Evolutionary conservation across 352 stramenopile genomes (phyloP).

Genomic region (Achlya hypogyna): DNA sequence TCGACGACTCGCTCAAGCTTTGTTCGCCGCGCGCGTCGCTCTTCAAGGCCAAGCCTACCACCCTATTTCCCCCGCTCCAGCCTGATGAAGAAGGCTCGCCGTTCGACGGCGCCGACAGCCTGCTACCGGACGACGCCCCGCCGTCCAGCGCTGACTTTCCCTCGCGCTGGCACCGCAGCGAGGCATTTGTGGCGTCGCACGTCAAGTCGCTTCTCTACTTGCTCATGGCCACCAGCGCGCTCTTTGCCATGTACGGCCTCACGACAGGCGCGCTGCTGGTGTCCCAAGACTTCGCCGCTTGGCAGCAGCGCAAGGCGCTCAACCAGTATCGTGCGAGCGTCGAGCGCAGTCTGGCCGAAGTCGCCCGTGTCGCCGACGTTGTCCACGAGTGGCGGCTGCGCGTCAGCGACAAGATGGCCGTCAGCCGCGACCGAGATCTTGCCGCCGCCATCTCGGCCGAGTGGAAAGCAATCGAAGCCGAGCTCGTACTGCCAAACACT

Average conservation of each 20-base stretch:
- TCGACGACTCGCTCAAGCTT: not conserved
- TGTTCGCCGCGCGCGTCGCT: not conserved
- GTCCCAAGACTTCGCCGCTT: constrained; percentile 15
- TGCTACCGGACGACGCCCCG: not conserved
- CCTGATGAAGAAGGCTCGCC: not conserved
- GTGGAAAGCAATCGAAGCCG: not conserved
- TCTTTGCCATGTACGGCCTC: constrained; percentile 7
- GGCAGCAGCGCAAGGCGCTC: constrained; percentile 8
- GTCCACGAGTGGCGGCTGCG: not conserved
- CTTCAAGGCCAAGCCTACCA: not conserved
- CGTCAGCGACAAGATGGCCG: not conserved
- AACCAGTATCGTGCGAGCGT: constrained; percentile 11
- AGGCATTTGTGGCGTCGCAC: not conserved
- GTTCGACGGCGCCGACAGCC: not conserved
- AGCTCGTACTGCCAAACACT: not conserved
- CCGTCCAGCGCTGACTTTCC: not conserved
- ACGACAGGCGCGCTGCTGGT: not conserved
- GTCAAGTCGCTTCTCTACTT: not conserved
- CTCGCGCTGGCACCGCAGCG: no score
- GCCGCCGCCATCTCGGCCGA: not conserved
- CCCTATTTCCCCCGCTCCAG: not conserved
- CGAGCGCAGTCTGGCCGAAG: constrained; percentile 5
- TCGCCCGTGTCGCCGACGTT: not conserved
- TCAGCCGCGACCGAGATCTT: not conserved
- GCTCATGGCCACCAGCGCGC: not conserved